Percentiles rank a stretch among this genome's conserved stretches.
These are phyloP conservation scores for Magnaporthiopsis poae DNA, from an alignment of 2,329 filamentous ascomycete genomes.

Conservation along the genomic window DNA sequence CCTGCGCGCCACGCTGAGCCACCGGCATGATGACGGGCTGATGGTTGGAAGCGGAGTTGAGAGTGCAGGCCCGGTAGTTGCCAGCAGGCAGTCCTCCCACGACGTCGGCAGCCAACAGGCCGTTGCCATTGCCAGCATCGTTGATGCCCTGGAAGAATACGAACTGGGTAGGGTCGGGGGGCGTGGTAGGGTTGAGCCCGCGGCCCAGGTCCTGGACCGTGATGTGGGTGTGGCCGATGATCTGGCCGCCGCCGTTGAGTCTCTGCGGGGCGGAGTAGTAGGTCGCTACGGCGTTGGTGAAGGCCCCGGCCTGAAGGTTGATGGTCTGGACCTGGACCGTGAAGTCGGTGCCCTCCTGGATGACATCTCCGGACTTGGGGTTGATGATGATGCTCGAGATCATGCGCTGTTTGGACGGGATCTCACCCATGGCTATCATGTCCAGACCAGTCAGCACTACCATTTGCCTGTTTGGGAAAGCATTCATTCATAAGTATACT, in stretches of 20 bases:
- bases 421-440: slow-evolving; percentile 44
- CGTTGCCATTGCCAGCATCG: slow-evolving; percentile 28
- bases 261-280: slow-evolving; percentile 52
- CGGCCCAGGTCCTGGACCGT: slow-evolving; percentile 46
- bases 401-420: slow-evolving; percentile 45
- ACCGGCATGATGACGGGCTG: slow-evolving; percentile 35
- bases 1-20: slow-evolving; percentile 34
- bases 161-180: slow-evolving; percentile 40
- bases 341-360: slow-evolving; percentile 41
- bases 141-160: slow-evolving; percentile 34
- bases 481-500: slow-evolving; percentile 17
- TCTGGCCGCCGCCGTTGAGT: slow-evolving; percentile 35
- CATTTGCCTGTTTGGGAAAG: neutral
- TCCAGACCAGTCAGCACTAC: neutral
- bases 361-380: slow-evolving; percentile 38
- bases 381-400: slow-evolving; percentile 43
- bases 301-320: slow-evolving; percentile 45
- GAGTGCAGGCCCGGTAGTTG: slow-evolving; percentile 33
- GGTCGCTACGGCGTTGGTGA: slow-evolving; percentile 49
- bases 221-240: slow-evolving; percentile 52
- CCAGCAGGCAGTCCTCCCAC: slow-evolving; percentile 29
- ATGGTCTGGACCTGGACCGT: slow-evolving; percentile 40
- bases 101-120: slow-evolving; percentile 26
- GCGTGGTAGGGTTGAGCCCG: slow-evolving; percentile 35
- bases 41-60: slow-evolving; percentile 32